Evolutionary conservation across 768 basidiomycete genomes (phyloP).

Genomic region (Pulveroboletus frians): DNA sequence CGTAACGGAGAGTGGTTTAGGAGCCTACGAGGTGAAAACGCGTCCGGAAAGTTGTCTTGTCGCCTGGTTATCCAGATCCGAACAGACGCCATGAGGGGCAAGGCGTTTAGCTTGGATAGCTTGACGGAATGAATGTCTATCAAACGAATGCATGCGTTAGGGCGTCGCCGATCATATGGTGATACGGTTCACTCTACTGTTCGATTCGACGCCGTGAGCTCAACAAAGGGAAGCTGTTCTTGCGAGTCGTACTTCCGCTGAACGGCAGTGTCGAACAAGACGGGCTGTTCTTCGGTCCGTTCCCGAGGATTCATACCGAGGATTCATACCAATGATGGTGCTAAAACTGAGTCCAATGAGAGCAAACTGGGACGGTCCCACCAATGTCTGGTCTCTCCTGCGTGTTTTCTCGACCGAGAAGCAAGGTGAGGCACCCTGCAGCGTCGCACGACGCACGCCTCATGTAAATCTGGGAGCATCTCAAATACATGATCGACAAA

Average conservation of each 20-base stretch:
- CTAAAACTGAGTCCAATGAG: slow-evolving; percentile 43
- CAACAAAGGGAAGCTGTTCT: slow-evolving; percentile 10
- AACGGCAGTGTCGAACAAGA: slow-evolving; percentile 48
- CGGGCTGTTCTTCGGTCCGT: slow-evolving; percentile 56
- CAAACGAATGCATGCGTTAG: not conserved
- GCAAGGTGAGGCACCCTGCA: too few species aligned
- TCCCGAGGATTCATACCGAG: slow-evolving; percentile 68
- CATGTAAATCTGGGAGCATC: too few species aligned
- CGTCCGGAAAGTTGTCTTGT: slow-evolving; percentile 32
- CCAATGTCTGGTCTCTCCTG: slow-evolving; percentile 13
- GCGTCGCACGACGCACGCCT: too few species aligned
- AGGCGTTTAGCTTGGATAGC: slow-evolving; percentile 65
- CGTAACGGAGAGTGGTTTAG: not conserved
- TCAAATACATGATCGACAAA: slow-evolving; percentile 40
- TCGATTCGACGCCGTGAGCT: slow-evolving; percentile 32
- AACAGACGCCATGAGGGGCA: slow-evolving; percentile 59
- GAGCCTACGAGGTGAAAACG: not conserved
- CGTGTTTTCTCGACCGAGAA: slow-evolving; percentile 15
- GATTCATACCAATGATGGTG: slow-evolving; percentile 61
- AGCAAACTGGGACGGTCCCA: slow-evolving; percentile 18
- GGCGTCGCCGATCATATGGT: not conserved
- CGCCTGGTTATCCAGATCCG: slow-evolving; percentile 56
- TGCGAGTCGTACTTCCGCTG: not conserved
- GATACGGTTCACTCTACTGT: not conserved
- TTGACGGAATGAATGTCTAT: slow-evolving; percentile 51